A percentile compares a stretch with the other conserved stretches of the same genome.
Evolutionary conservation across 305 asterid species (phyloP).

Genomic region (Fraxinus nigra): DNA sequence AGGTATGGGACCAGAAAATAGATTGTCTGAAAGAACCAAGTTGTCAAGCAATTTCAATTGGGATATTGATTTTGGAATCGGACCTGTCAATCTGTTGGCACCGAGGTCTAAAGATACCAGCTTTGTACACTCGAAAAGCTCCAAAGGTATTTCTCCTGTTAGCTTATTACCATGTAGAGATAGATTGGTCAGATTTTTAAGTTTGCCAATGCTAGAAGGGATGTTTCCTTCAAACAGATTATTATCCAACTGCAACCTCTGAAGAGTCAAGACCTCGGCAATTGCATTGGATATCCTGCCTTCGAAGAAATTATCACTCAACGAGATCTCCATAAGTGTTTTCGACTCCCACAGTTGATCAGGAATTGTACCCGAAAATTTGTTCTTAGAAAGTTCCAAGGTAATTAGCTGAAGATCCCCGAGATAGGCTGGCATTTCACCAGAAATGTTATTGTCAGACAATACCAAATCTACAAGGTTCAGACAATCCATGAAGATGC

Average conservation of each 20-base stretch:
- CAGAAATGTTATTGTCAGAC: slow-evolving; percentile 56
- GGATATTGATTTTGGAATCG: slow-evolving; percentile 51
- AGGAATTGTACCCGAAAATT: slow-evolving; percentile 55
- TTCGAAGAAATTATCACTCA: slow-evolving; percentile 47
- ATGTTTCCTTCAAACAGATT: slow-evolving; percentile 59
- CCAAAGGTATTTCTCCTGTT: slow-evolving; percentile 54
- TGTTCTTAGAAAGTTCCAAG: slow-evolving; percentile 59
- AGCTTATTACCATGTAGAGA: slow-evolving; percentile 64
- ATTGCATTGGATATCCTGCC: slow-evolving; percentile 46
- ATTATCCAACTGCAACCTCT: slow-evolving; percentile 53
- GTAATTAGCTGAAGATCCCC: slow-evolving; percentile 57
- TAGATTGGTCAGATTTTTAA: slow-evolving; percentile 63
- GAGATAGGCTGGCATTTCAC: slow-evolving; percentile 61
- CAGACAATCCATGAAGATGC: slow-evolving; percentile 47
- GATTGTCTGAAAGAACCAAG: slow-evolving; percentile 65
- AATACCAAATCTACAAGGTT: slow-evolving; percentile 46
- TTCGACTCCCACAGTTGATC: slow-evolving; percentile 63
- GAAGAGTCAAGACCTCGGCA: slow-evolving; percentile 35
- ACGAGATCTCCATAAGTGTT: slow-evolving; percentile 54
- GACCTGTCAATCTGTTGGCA: slow-evolving; percentile 47
- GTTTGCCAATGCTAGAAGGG: slow-evolving; percentile 55
- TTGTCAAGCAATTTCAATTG: slow-evolving; percentile 59
- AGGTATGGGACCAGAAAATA: slow-evolving; percentile 61
- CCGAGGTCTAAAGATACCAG: slow-evolving; percentile 70
- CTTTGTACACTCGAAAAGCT: slow-evolving; percentile 60